Evolutionary conservation across 1,284 basidiomycete genomes (phyloP), one percentile per base, ranked within the genome.

Genomic region (Boletus chippewaensis): DNA sequence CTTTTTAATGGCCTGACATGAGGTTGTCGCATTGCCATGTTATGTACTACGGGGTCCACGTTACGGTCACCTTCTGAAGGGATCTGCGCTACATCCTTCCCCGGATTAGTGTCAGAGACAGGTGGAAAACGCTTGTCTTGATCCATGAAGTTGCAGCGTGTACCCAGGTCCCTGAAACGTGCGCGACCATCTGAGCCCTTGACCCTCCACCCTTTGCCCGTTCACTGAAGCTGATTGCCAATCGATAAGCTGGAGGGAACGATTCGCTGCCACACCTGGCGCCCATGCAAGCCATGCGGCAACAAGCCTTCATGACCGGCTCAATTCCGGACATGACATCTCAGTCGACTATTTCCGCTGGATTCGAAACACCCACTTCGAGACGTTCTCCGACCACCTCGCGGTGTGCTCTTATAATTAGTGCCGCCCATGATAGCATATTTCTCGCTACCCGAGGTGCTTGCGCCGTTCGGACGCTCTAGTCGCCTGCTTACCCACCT

Each of bases 241-340:
- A 38, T 32, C 22, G 49, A 51, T 50, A 29, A 26, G 36, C 22
- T 32, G 51, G n/a, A 20, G 24, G 15, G 28, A 8, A 26, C 29
- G 6, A 62, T 61, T 52, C 52, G 56, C 61, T 61, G 62, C 59
- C 60, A 60, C 56, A 55, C 13, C 16, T 26, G 31, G 10, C 45
- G 39, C 38, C 22, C 20, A 24, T 12, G 10, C 15, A 2, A 9
- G 16, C 10, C 42, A 32, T 16, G 40, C 24, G 32, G 38, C 24
- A 31, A 15, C 11, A 26, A 22, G 26, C 13, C 15, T 20, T 20
- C 20, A 20, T 20, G 20, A 20, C 26, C 40, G 26, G 5, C 16
- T 15, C 29, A 32, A 11, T 16, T 15, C n/a, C n/a, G 5, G 18
- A 22, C 6, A 24, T 35, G 51, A 45, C 47, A 40, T 45, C 45